A percentile compares a stretch with the other conserved stretches of the same genome.
Conservation (phyloP, 768 basidiomycete genomes). For the Podaxis carcinomalis region DNA sequence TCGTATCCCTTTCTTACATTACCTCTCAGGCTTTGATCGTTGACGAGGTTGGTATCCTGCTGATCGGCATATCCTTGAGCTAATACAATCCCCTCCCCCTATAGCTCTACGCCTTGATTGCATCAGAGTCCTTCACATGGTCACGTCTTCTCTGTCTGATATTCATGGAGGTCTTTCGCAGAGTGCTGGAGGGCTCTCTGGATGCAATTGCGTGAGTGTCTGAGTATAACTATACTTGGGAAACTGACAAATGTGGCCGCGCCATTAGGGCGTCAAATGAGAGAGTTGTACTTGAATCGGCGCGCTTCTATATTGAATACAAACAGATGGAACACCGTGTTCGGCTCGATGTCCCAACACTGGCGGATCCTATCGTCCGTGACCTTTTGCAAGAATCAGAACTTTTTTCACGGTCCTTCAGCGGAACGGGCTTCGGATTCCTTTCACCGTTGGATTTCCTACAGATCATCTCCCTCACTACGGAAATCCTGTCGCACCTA, state of each 20-base stretch:
- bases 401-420: conserved; percentile 78
- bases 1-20: conserved; percentile 17
- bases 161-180: conserved; percentile 58
- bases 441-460: conserved; percentile 79
- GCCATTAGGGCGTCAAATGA: conserved; percentile 61
- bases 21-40: conserved; percentile 62
- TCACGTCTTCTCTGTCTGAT: conserved; percentile 54
- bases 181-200: conserved; percentile 58
- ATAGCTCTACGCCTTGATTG: conserved; percentile 67
- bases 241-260: conserved; percentile 15
- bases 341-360: conserved; percentile 73
- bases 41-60: conserved; percentile 58
- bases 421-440: conserved; percentile 72
- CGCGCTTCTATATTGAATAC: conserved; percentile 71
- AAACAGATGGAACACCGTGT: conserved; percentile 76
- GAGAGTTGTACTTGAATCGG: conserved; percentile 66
- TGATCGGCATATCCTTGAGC: conserved; percentile 14
- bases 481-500: conserved; percentile 71
- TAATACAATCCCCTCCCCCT: conserved; percentile 15
- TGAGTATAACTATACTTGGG: conserved; percentile 11
- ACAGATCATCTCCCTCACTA: conserved; percentile 63
- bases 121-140: conserved; percentile 72
- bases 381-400: conserved; percentile 86
- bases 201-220: conserved; percentile 70
- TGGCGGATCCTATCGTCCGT: conserved; percentile 66